Evolutionary conservation across 116 monocot genomes (phyloP), one percentile per base, ranked within the genome.

Genomic region (Posidonia oceanica): DNA sequence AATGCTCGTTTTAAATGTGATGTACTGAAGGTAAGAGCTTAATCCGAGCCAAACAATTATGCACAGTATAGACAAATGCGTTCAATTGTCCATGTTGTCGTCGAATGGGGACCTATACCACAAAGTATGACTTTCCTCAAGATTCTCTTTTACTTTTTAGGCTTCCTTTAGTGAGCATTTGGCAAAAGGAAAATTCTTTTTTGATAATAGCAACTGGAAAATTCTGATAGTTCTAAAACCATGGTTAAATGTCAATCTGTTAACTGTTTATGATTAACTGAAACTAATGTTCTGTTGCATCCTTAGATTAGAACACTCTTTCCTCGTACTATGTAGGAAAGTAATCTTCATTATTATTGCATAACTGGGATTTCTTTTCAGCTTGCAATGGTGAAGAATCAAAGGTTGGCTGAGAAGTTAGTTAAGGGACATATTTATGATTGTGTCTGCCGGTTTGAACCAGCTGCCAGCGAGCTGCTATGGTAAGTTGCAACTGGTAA

Each of bases 331-430:
- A 21, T 21, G 11, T n/a, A 13, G 21, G 17, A 38, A 14, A 37
- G 39, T 54, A 53, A 42, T 56, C 54, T 6, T 21, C 55, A 20
- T 22, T 54, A 39, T 36, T 52, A 14, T 52, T 36, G 12, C 36
- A 58, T 75, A 59, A 5, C 17, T 75, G 29, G 21, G 3, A 17
- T 37, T 52, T 75, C 16, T 39, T 70, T 70, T 38, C 82, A 85
- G 97, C 89, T 97, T 73, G 97, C 97, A 54, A 92, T 97, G 97
- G 80, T 97, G 54, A 97, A 97, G 82, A 97, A 97, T 77, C 89
- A 97, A 73, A 87, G 92, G 72, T 69, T 97, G 59, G 92, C 97
- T 11, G 92, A 92, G 66, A 97, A 97, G 83, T 85, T 97, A 63
- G 78, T 97, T 20, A 53, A 72, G 42, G 96, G 96, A n/a, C 87